Conservation (phyloP, 257 asterid genomes). For the Mitragyna speciosa region DNA sequence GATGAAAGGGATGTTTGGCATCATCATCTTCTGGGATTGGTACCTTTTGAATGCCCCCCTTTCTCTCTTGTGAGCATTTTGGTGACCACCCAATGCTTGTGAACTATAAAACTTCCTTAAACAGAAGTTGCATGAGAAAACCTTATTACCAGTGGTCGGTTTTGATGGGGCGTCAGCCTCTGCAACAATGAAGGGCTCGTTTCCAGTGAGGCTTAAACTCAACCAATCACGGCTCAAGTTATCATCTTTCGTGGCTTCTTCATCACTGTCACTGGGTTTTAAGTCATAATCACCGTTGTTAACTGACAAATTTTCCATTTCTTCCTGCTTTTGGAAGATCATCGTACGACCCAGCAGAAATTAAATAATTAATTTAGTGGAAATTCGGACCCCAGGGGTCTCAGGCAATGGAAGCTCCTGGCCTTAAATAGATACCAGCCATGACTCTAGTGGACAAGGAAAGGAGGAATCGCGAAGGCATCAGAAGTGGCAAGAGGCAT, state of each 20-base stretch:
- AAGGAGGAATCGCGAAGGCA: slow-evolving; percentile 13
- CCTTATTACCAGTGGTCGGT: background rate
- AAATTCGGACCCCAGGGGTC: background rate
- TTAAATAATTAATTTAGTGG: background rate
- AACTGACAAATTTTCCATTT: background rate
- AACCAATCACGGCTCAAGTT: slow-evolving; percentile 6
- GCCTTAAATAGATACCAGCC: background rate
- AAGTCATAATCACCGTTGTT: background rate
- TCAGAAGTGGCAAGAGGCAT: slow-evolving; percentile 6
- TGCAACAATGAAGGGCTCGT: background rate
- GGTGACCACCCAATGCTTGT: slow-evolving; percentile 32
- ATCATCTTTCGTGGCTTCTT: background rate
- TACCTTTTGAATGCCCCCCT: slow-evolving; percentile 22
- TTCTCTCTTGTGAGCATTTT: slow-evolving; percentile 31
- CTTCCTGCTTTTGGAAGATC: slow-evolving; percentile 14
- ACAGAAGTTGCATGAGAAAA: slow-evolving; percentile 26
- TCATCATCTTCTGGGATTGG: slow-evolving; percentile 4
- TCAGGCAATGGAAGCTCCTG: background rate
- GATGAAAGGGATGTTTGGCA: background rate
- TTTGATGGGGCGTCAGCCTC: background rate
- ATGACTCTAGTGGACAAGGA: slow-evolving; percentile 4
- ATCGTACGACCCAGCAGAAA: background rate
- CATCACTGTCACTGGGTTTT: background rate
- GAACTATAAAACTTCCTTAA: slow-evolving; percentile 23
- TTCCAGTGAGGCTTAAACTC: slow-evolving; percentile 14